These are phyloP conservation scores for Papiliotrema fonsecae DNA, from an alignment of 1,284 basidiomycete genomes.

Conservation along the genomic window DNA sequence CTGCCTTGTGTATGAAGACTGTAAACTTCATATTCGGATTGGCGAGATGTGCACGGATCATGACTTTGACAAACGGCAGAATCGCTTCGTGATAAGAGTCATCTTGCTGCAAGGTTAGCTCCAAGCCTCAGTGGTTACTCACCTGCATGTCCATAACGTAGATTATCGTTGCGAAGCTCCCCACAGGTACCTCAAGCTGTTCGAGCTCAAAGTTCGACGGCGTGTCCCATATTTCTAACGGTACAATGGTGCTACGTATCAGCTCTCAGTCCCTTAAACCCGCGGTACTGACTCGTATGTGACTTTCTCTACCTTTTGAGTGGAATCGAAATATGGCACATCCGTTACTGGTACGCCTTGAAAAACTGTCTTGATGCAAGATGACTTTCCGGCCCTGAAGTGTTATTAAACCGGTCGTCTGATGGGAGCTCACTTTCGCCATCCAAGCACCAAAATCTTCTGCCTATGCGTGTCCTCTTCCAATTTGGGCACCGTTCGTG, in stretches of 20 bases:
- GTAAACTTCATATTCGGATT: slow-evolving; percentile 79
- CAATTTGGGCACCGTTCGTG: slow-evolving; percentile 8
- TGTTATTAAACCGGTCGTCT: slow-evolving; percentile 1
- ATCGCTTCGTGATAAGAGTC: slow-evolving; percentile 62
- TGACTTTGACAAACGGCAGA: slow-evolving; percentile 69
- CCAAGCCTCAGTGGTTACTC: slow-evolving; percentile 24
- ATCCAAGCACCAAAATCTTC: slow-evolving; percentile 72
- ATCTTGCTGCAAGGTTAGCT: slow-evolving; percentile 33
- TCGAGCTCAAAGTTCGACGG: slow-evolving; percentile 78
- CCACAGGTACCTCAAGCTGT: slow-evolving; percentile 64
- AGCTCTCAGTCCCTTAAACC: background rate
- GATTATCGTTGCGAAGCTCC: slow-evolving; percentile 72
- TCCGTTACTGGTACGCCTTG: slow-evolving; percentile 77
- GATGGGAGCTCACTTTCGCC: slow-evolving; percentile 59
- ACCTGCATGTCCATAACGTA: slow-evolving; percentile 98
- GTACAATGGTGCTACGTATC: slow-evolving; percentile 72
- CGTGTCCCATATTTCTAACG: slow-evolving; percentile 92
- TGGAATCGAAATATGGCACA: slow-evolving; percentile 86
- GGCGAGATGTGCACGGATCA: slow-evolving; percentile 65
- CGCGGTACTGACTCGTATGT: slow-evolving; percentile 66
- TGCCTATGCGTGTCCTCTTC: slow-evolving; percentile 24
- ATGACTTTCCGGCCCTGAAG: slow-evolving; percentile 85
- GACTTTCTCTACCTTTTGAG: slow-evolving; percentile 69
- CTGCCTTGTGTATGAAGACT: slow-evolving; percentile 95
- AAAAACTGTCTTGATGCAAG: slow-evolving; percentile 86